Conservation (phyloP, 1,284 basidiomycete genomes). For the Mycena citricolor region DNA sequence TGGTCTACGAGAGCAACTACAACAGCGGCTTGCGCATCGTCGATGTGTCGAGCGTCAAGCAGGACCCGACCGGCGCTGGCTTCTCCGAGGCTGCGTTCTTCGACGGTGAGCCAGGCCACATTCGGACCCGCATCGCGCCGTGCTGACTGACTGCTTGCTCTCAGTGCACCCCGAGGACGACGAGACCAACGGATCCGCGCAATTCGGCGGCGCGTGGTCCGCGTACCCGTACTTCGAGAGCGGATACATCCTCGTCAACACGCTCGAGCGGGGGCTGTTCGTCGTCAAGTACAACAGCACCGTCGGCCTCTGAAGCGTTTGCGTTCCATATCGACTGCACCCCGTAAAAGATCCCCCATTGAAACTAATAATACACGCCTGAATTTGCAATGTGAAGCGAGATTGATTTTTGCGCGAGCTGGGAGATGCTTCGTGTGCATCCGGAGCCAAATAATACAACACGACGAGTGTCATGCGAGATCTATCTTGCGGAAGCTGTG, state of each 20-base stretch:
- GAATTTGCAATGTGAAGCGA: too few species aligned
- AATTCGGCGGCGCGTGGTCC: conserved; percentile 26
- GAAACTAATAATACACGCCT: too few species aligned
- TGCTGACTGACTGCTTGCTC: not conserved
- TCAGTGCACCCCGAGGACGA: conserved; percentile 27
- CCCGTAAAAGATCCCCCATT: too few species aligned
- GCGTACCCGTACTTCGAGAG: conserved; percentile 26
- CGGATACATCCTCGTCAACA: conserved; percentile 27
- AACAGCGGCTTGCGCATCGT: conserved; percentile 30
- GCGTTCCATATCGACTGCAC: too few species aligned
- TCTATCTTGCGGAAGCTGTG: too few species aligned
- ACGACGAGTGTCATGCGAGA: too few species aligned
- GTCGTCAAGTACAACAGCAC: conserved; percentile 7
- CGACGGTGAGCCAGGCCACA: conserved; percentile 18
- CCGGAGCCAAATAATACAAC: too few species aligned
- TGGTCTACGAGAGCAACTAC: conserved; percentile 31
- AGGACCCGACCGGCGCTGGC: conserved; percentile 24
- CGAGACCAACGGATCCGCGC: conserved; percentile 14
- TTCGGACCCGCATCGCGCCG: too few species aligned
- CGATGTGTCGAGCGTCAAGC: conserved; percentile 27
- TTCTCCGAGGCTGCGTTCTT: conserved; percentile 25
- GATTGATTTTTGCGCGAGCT: too few species aligned
- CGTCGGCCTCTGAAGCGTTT: too few species aligned
- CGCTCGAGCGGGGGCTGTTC: conserved; percentile 26
- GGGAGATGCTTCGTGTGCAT: too few species aligned